Conservation (phyloP, 257 asterid genomes). For the Galeopsis tetrahit region DNA sequence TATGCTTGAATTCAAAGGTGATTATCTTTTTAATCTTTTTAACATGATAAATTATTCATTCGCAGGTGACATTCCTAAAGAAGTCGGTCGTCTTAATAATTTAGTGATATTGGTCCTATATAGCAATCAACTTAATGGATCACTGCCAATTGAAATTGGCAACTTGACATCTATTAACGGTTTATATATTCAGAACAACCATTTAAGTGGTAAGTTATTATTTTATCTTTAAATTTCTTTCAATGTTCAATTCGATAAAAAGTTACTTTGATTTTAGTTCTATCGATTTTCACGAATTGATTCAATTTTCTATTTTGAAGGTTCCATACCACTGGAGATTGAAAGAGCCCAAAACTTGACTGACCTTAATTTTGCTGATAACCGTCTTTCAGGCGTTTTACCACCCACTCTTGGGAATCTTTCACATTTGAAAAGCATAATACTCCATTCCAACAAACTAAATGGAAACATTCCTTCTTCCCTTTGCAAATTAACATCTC, state of each 20-base stretch:
- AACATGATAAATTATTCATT: no score
- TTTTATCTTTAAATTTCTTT: no score
- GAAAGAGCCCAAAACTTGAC: neutral
- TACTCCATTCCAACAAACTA: conserved; percentile 5
- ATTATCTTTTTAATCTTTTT: no score
- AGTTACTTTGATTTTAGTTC: no score
- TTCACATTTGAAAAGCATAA: neutral
- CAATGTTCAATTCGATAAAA: no score
- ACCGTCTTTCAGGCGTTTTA: neutral
- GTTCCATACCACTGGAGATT: neutral
- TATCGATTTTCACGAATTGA: no score
- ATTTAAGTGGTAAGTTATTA: neutral
- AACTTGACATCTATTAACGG: neutral
- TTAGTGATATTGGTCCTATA: neutral
- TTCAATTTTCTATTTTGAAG: neutral
- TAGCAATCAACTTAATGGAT: neutral
- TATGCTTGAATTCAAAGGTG: no score
- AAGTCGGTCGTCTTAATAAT: neutral
- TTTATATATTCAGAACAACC: neutral
- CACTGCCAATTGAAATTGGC: neutral
- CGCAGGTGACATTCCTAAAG: neutral
- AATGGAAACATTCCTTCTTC: neutral
- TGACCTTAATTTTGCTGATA: neutral
- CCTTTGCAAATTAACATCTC: neutral
- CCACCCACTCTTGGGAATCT: neutral